A percentile compares a stretch with the other conserved stretches of the same genome.
phyloP scores from a whole-genome alignment of 495 filamentous ascomycete genomes.

The Achaetomiella virescens region DNA sequence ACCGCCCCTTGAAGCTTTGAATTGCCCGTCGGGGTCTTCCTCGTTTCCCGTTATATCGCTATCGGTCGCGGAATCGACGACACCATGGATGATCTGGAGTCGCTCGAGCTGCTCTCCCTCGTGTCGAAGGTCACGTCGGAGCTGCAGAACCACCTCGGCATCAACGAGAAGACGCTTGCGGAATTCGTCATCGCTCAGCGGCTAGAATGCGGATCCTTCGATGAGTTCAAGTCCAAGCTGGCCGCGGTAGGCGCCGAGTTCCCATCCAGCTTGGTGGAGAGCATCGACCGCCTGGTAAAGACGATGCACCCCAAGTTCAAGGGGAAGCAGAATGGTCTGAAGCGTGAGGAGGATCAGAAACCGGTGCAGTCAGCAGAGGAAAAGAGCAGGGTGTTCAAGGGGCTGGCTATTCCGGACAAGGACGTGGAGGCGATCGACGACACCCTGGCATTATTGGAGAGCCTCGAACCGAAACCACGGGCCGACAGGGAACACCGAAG shows the following conservation, averaged over 20 bases:
- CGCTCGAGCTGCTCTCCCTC: constrained; percentile 85
- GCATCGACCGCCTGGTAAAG: constrained; percentile 77
- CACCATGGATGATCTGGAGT: constrained; percentile 82
- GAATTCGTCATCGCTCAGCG: constrained; percentile 94
- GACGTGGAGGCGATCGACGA: constrained; percentile 76
- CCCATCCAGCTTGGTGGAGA: constrained; percentile 81
- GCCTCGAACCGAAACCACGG: constrained; percentile 60
- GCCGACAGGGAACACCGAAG: constrained; percentile 40
- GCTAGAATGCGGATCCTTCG: constrained; percentile 59
- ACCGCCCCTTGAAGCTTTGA: neutral
- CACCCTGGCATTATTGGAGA: constrained; percentile 85
- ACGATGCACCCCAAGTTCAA: constrained; percentile 90
- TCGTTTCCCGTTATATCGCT: neutral
- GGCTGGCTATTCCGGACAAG: constrained; percentile 81
- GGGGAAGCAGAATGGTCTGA: constrained; percentile 31
- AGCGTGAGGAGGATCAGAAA: constrained; percentile 39
- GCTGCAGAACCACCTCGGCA: constrained; percentile 86
- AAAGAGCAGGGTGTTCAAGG: constrained; percentile 80
- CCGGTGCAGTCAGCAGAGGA: constrained; percentile 40
- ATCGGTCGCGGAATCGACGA: neutral
- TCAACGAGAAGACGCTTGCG: constrained; percentile 88
- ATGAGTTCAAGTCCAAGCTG: constrained; percentile 62
- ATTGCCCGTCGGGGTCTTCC: neutral
- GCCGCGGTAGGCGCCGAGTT: constrained; percentile 78
- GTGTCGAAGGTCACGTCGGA: constrained; percentile 93